Evolutionary conservation across 164 flowering plant species (phyloP).

Genomic region (Liquidambar formosana): DNA sequence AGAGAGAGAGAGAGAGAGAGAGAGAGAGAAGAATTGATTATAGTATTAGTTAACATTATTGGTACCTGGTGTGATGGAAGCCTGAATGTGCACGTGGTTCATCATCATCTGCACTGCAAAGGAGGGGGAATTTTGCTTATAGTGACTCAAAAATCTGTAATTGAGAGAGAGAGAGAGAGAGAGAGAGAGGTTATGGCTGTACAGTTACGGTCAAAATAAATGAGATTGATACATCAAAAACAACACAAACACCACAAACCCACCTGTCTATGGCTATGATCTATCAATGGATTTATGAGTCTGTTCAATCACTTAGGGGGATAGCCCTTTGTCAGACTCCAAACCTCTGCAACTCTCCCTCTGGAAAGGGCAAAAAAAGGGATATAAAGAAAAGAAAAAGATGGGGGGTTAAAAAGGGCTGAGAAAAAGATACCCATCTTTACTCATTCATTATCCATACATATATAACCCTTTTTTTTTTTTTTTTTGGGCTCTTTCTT

Average conservation of each 20-base stretch:
- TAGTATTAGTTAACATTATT: constrained; percentile 25
- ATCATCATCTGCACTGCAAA: constrained; percentile 39
- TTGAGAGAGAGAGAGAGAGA: constrained; percentile 4
- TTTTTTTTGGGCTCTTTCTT: too few species aligned
- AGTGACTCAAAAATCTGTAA: constrained; percentile 27
- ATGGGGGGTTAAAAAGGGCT: constrained; percentile 43
- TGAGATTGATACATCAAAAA: constrained; percentile 6
- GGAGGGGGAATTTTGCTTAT: constrained; percentile 22
- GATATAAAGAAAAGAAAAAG: constrained; percentile 19
- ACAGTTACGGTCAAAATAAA: constrained; percentile 17
- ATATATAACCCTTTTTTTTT: constrained; percentile 7
- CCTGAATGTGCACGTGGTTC: constrained; percentile 60
- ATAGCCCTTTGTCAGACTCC: constrained; percentile 47
- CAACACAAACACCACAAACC: constrained; percentile 10
- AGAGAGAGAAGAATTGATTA: constrained; percentile 16
- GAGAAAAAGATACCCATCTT: constrained; percentile 68
- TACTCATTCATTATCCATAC: constrained; percentile 48
- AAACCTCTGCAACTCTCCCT: constrained; percentile 44
- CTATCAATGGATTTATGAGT: constrained; percentile 17
- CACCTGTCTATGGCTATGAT: constrained; percentile 6
- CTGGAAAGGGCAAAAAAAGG: constrained; percentile 41
- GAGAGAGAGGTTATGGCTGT: constrained; percentile 22
- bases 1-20: constrained; percentile 20
- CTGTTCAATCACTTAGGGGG: constrained; percentile 6
- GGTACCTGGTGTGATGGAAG: constrained; percentile 50